A percentile compares a stretch with the other conserved stretches of the same genome.
These are phyloP conservation scores for Zygosaccharomyces sapae DNA, from an alignment of 1,139 yeast species.

Conservation along the genomic window DNA sequence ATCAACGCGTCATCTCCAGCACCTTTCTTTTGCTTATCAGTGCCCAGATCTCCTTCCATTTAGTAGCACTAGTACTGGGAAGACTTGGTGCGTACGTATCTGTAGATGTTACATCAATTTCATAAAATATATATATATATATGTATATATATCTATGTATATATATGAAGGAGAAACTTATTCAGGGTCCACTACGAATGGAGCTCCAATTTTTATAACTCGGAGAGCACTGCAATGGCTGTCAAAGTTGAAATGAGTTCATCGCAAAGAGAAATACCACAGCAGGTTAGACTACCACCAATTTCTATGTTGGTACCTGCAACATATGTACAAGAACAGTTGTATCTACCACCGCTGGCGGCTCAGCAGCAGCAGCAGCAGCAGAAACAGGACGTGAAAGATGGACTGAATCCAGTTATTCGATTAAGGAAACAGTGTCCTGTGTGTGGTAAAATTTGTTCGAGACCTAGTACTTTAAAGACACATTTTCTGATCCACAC, in stretches of 20 bases:
- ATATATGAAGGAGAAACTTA: background rate
- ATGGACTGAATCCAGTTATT: conserved; percentile 10
- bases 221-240: background rate
- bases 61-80: background rate
- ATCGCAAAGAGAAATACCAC: conserved; percentile 4
- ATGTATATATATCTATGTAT: background rate
- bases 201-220: background rate
- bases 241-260: conserved; percentile 1
- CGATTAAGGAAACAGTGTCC: conserved; percentile 43
- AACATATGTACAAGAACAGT: conserved; percentile 6
- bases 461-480: conserved; percentile 76
- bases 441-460: conserved; percentile 72
- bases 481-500: conserved; percentile 85
- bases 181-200: background rate
- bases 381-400: conserved; percentile 5
- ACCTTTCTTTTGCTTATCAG: background rate
- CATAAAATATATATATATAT: background rate
- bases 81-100: conserved; percentile 2
- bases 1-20: conserved; percentile 5
- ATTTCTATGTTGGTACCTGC: conserved; percentile 9
- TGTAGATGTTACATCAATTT: background rate
- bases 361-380: conserved; percentile 6
- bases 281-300: conserved; percentile 9
- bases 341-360: conserved; percentile 8
- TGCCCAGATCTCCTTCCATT: background rate